Evolutionary conservation across 768 basidiomycete species (phyloP).

Genomic region (Mrakia blollopis): DNA sequence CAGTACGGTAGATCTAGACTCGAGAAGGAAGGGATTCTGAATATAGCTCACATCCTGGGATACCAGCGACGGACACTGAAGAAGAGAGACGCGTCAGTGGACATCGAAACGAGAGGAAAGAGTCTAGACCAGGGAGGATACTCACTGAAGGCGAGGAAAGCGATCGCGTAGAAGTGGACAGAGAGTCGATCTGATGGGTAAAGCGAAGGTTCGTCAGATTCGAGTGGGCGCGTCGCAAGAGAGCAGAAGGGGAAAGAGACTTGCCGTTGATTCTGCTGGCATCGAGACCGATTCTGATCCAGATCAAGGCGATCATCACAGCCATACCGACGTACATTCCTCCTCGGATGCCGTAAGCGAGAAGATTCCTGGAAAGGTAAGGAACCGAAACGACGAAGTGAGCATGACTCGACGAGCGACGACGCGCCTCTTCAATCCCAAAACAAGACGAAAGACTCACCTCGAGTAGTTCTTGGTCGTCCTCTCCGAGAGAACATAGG

Average conservation of each 20-base stretch:
- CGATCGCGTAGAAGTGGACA: slow-evolving; percentile 57
- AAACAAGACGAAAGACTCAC: slow-evolving; percentile 4
- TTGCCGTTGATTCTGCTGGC: slow-evolving; percentile 38
- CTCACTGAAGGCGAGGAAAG: slow-evolving; percentile 43
- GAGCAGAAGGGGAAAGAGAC: not conserved
- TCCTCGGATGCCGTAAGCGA: slow-evolving; percentile 57
- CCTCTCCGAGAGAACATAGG: slow-evolving; percentile 52
- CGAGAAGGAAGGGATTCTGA: not conserved
- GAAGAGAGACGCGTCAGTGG: not conserved
- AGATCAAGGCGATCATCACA: slow-evolving; percentile 51
- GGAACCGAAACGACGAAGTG: not conserved
- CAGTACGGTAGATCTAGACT: not conserved
- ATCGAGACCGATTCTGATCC: slow-evolving; percentile 45
- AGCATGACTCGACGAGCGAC: too few species aligned
- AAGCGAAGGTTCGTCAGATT: too few species aligned
- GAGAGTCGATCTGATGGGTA: slow-evolving; percentile 43
- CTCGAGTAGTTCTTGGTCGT: slow-evolving; percentile 53
- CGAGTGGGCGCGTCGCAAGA: not conserved
- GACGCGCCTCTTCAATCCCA: too few species aligned
- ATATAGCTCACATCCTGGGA: slow-evolving; percentile 41
- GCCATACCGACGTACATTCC: slow-evolving; percentile 54
- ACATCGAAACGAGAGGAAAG: too few species aligned
- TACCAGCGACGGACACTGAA: slow-evolving; percentile 56
- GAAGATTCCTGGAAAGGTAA: slow-evolving; percentile 45
- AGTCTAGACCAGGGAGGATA: not conserved